phyloP scores from a whole-genome alignment of 129 eudicot species.

The Pulicaria dysenterica region DNA sequence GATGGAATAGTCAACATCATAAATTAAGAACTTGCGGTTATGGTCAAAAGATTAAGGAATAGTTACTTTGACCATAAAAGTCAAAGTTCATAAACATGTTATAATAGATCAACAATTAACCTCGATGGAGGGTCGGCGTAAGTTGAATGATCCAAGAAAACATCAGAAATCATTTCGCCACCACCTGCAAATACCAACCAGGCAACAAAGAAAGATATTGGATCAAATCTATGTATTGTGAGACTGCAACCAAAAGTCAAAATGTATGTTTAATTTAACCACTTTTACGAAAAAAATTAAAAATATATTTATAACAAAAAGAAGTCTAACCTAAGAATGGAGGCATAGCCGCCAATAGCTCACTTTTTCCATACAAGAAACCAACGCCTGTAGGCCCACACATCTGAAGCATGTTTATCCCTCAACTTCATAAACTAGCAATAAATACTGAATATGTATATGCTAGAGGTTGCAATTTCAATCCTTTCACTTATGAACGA shows the following conservation, averaged over 20 bases:
- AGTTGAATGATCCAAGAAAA: constrained; percentile 87
- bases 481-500: background rate
- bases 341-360: constrained; percentile 85
- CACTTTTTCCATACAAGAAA: constrained; percentile 87
- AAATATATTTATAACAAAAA: too few relatives aligned
- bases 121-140: constrained; percentile 98
- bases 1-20: background rate
- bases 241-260: background rate
- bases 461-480: background rate
- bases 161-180: constrained; percentile 98
- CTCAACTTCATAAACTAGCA: constrained; percentile 37
- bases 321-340: constrained; percentile 84
- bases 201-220: constrained; percentile 11
- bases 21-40: background rate
- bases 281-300: background rate
- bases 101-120: constrained; percentile 38
- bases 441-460: constrained; percentile 2
- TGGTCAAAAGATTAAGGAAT: too few relatives aligned
- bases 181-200: constrained; percentile 63
- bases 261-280: constrained; percentile 4
- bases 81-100: constrained; percentile 3
- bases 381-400: constrained; percentile 99
- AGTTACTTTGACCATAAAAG: constrained; percentile 2
- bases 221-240: background rate
- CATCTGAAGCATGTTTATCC: constrained; percentile 94